These are phyloP conservation scores for Penicillium nordicum DNA, from an alignment of 2,329 filamentous ascomycete genomes.

Conservation along the genomic window DNA sequence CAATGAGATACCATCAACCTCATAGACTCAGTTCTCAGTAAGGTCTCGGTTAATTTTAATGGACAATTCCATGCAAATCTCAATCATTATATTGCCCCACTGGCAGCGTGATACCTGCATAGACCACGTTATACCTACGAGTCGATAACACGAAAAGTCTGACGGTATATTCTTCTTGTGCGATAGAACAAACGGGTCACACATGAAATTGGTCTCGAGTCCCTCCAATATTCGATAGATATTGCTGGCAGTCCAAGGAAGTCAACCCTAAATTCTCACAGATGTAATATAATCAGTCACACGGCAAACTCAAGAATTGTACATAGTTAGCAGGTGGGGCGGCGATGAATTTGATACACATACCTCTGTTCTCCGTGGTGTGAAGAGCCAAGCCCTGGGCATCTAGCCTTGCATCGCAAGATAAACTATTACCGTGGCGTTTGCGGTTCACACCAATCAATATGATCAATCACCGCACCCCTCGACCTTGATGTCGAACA, in stretches of 20 bases:
- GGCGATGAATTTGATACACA: neutral
- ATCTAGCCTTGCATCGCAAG: constrained; percentile 19
- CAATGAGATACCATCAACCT: constrained; percentile 26
- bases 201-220: neutral
- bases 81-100: neutral
- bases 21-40: constrained; percentile 8
- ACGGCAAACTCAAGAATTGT: neutral
- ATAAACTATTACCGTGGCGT: constrained; percentile 19
- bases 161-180: neutral
- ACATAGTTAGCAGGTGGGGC: neutral
- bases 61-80: neutral
- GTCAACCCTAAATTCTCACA: neutral
- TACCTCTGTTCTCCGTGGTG: too few relatives aligned
- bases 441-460: constrained; percentile 11
- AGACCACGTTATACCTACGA: neutral
- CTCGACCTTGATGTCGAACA: constrained; percentile 13
- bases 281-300: neutral
- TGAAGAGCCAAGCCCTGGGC: constrained; percentile 5
- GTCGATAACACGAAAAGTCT: neutral
- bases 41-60: neutral
- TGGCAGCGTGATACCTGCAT: neutral
- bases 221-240: neutral
- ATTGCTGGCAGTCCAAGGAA: neutral
- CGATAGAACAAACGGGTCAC: neutral
- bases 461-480: constrained; percentile 14